Base-by-base conservation (phyloP, 164 flowering plant genomes). In the Nymphaea thermarum region DNA sequence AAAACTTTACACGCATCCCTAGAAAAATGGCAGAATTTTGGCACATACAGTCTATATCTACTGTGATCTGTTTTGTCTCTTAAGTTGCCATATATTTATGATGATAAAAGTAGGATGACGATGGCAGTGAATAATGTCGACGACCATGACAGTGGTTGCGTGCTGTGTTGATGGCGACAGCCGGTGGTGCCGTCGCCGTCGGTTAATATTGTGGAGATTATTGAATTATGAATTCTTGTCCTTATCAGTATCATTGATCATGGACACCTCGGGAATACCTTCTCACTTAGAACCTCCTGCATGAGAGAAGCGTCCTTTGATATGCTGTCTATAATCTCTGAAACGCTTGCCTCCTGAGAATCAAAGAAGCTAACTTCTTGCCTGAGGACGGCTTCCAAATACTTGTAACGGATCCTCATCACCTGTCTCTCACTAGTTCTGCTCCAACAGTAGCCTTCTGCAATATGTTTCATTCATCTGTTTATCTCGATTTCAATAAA, bases 361-460 rank as follows among this genome's bases (percentile, higher is more conserved):
- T 93, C 97, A 73, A 93, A 93, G 77, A 83, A 91, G 8, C 91
- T 91, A 53, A 91, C 96, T 78, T 93, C 98, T 70, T 93, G 97
- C 66, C 90, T 79, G 42, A 93, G 86, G 61, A 93, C 76, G 44
- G 97, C 87, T 80, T 89, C 87, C 81, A 93, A 74, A 67, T 93
- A 93, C 80, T 83, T 87, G 84, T 81, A 82, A 0, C 98, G 82
- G 63, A 93, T 87, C 77, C 76, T 82, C 62, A 83, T 66, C 43
- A 86, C 93, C 69, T 87, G 97, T 44, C 98, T 66, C 71, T 91
- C 98, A 18, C 96, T 87, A 0, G 93, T 93, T 78, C 82, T 83
- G 68, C 88, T 89, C 98, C 98, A 93, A 64, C 98, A 93, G 64
- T 85, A 93, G 2, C 96, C 96, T 77, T 93, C 98, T 93, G 93